phyloP scores from a whole-genome alignment of 176 grass and related monocot genomes.

The Carex cristatella region DNA sequence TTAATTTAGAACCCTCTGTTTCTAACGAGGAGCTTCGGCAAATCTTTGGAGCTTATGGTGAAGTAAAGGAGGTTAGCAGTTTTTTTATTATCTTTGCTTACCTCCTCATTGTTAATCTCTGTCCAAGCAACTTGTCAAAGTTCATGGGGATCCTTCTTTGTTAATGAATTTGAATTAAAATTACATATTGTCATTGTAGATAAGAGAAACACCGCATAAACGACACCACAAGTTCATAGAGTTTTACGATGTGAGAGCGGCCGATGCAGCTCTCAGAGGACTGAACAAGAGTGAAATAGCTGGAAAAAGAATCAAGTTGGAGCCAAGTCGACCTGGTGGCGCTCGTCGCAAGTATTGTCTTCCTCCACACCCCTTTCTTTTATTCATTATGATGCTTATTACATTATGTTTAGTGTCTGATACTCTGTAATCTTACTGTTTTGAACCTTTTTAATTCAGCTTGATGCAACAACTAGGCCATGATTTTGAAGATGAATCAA shows the following conservation, averaged over 20 bases:
- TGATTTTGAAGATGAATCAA: constrained; percentile 85
- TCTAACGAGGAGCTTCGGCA: constrained; percentile 79
- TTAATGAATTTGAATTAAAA: constrained; percentile 8
- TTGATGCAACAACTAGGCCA: constrained; percentile 75
- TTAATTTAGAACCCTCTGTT: constrained; percentile 84
- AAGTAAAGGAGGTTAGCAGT: constrained; percentile 80
- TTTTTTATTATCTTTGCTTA: constrained; percentile 12
- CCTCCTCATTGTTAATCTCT: not conserved
- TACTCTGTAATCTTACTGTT: constrained; percentile 3
- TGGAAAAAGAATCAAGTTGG: constrained; percentile 88
- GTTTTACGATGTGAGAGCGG: constrained; percentile 92
- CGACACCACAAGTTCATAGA: constrained; percentile 98
- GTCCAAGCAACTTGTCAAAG: not conserved
- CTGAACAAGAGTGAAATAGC: constrained; percentile 95
- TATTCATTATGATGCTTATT: not conserved
- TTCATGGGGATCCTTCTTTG: constrained; percentile 7
- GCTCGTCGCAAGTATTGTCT: constrained; percentile 75
- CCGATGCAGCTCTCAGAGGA: constrained; percentile 79
- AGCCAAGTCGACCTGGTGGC: constrained; percentile 86
- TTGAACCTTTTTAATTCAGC: constrained; percentile 41
- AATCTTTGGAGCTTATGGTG: constrained; percentile 76
- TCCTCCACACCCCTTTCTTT: constrained; percentile 19
- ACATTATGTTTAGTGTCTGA: not conserved
- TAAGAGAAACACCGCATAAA: constrained; percentile 93
- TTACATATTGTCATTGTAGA: constrained; percentile 39